phyloP scores from a whole-genome alignment of 139 green algal genomes.

The Trebouxia sp. region DNA sequence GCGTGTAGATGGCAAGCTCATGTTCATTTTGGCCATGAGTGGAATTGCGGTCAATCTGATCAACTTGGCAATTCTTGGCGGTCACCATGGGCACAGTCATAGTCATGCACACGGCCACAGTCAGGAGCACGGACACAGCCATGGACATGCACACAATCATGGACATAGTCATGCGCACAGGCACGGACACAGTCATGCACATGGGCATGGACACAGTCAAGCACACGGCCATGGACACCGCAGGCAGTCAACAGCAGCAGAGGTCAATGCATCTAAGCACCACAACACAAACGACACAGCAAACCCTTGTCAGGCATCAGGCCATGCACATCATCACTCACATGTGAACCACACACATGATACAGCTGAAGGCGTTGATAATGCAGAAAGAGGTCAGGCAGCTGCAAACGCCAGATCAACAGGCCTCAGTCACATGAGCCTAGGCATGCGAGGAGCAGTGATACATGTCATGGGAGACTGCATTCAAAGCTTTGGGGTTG shows the following conservation, averaged over 20 bases:
- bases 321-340: neutral
- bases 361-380: neutral
- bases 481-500: conserved; percentile 85
- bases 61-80: conserved; percentile 32
- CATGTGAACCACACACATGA: neutral
- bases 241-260: too few relatives aligned
- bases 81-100: conserved; percentile 36
- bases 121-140: conserved; percentile 47
- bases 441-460: conserved; percentile 66
- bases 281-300: neutral
- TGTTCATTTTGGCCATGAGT: conserved; percentile 62
- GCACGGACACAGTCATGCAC: conserved; percentile 47
- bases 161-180: conserved; percentile 43
- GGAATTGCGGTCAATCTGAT: conserved; percentile 77
- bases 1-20: conserved; percentile 76
- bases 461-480: conserved; percentile 92
- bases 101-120: conserved; percentile 42
- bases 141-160: conserved; percentile 48
- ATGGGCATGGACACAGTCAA: conserved; percentile 49
- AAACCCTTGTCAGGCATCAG: neutral
- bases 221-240: conserved; percentile 48
- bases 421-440: conserved; percentile 34
- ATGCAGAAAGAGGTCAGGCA: neutral
- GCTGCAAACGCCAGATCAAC: conserved; percentile 3
- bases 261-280: too few relatives aligned